Conservation (phyloP, 176 grass and related monocot species). For the Cocos nucifera region DNA sequence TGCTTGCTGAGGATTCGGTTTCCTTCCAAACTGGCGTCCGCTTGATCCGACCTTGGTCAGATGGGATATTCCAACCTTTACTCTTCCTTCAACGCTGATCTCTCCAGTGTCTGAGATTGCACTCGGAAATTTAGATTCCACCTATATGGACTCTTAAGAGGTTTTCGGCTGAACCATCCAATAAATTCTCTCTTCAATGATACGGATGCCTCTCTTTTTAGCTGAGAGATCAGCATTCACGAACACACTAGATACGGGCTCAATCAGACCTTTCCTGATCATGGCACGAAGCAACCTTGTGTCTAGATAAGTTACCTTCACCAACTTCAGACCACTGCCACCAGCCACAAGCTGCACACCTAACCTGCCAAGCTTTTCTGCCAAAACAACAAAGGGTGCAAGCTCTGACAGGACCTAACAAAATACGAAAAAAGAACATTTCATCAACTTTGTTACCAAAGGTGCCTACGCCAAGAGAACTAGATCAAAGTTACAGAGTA, state of each 20-base stretch:
- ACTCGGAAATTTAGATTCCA: neutral
- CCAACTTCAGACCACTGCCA: neutral
- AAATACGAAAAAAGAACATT: neutral
- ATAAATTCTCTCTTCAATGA: conserved; percentile 1
- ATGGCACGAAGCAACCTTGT: neutral
- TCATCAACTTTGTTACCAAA: neutral
- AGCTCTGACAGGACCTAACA: neutral
- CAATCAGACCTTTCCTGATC: conserved; percentile 4
- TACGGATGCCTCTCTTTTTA: neutral
- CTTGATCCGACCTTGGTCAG: conserved; percentile 2
- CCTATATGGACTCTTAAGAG: neutral
- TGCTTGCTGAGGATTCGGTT: neutral
- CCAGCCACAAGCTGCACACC: neutral
- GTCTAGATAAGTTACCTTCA: conserved; percentile 5
- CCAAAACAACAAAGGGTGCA: conserved; percentile 1
- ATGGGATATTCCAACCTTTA: neutral
- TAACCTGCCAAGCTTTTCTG: neutral
- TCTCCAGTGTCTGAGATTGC: neutral
- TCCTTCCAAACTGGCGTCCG: neutral
- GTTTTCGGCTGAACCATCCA: conserved; percentile 2
- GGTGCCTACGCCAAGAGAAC: too few relatives aligned
- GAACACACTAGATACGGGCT: neutral
- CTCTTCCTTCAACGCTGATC: neutral
- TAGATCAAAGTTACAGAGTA: too few relatives aligned
- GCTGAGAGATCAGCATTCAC: conserved; percentile 4